Evolutionary conservation across 371 early-diverging fungal species (phyloP).

Genomic region (Zychaea mexicana): DNA sequence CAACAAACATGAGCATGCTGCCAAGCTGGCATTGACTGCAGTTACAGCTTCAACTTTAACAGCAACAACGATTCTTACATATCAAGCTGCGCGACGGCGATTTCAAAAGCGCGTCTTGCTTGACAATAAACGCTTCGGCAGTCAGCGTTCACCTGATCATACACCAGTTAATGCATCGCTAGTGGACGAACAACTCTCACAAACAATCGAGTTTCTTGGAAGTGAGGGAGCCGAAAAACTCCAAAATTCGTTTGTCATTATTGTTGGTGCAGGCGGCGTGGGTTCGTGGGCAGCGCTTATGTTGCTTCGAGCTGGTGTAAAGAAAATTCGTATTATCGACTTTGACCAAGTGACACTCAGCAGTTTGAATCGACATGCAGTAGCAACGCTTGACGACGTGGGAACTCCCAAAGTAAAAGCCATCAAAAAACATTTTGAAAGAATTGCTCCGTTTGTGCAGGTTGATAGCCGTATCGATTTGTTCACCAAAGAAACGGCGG

Average conservation of each 20-base stretch:
- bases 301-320: conserved; percentile 89
- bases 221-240: conserved; percentile 71
- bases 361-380: conserved; percentile 91
- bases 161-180: conserved; percentile 57
- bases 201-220: conserved; percentile 88
- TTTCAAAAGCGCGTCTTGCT: conserved; percentile 10
- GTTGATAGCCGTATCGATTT: conserved; percentile 81
- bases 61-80: conserved; percentile 49
- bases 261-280: conserved; percentile 96
- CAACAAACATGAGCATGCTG: conserved; percentile 13
- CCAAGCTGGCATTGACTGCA: conserved; percentile 46
- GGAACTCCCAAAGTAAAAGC: conserved; percentile 87
- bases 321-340: conserved; percentile 87
- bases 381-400: conserved; percentile 85
- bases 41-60: conserved; percentile 67
- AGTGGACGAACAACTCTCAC: conserved; percentile 83
- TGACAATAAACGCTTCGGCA: not conserved
- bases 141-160: not conserved
- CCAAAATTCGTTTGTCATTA: conserved; percentile 80
- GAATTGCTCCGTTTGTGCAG: conserved; percentile 78
- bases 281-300: conserved; percentile 92
- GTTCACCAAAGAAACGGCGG: conserved; percentile 73
- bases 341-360: conserved; percentile 95
- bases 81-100: conserved; percentile 43
- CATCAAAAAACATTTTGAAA: conserved; percentile 68